Evolutionary conservation across 1,284 basidiomycete genomes (phyloP), one percentile per base, ranked within the genome.

Genomic region (Chiua sp.): DNA sequence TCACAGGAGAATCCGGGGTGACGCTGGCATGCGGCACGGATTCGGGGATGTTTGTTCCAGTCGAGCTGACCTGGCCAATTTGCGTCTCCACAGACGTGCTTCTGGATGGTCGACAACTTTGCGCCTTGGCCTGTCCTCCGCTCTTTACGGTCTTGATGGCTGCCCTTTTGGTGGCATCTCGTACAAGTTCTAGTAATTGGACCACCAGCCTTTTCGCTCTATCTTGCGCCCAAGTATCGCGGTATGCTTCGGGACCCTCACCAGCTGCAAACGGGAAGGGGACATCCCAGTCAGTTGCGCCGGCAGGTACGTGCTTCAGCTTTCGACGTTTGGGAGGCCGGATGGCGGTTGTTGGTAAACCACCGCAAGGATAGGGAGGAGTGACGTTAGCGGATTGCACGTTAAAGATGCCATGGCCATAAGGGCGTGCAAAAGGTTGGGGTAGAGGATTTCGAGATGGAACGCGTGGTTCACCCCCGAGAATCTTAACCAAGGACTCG

Each of bases 261-360:
- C 88, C 90, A 46, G 79, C 75, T 22, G 78, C 74, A 64, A 92
- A 92, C 11, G 90, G 90, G 70, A 87, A 92, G 1, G 90, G 91
- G 0, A 91, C 82, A 65, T 92, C 88, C 91, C 91, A 92, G 69
- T 91, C 89, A 6, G 72, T 79, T 10, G 91, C 91, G 12, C 91
- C 90, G 30, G 90, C 90, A 42, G 90, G 90, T 5, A 92, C 89
- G 13, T 78, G 73, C 58, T 79, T 80, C 11, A 92, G 77, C 64
- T 83, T 89, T 47, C 90, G 82, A 56, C 82, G 83, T 72, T 92
- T 92, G 15, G 65, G 53, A 6, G 75, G 69, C 12, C 79, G 77
- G 37, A 66, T 30, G 35, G 64, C 35, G 51, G 59, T 30, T 57
- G 53, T 53, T 56, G 53, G 51, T 10, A 52, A 56, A 10, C 11